phyloP scores from a whole-genome alignment of 768 basidiomycete species.

The Rhodotorula graminis region DNA sequence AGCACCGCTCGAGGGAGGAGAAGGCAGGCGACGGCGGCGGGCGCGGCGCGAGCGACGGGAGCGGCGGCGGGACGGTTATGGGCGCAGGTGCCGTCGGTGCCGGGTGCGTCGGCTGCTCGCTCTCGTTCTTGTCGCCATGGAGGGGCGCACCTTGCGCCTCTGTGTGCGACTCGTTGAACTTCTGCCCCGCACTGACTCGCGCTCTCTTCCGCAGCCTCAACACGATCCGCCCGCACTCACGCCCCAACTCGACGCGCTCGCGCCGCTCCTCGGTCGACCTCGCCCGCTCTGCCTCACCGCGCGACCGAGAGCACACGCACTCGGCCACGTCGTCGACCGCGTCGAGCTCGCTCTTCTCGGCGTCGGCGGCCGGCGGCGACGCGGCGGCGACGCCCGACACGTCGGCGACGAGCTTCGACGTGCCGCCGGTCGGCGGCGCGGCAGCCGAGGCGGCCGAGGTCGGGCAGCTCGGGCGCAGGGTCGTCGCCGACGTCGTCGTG shows the following conservation, averaged over 20 bases:
- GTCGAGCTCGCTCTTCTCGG: neutral
- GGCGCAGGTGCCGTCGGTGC: conserved; percentile 35
- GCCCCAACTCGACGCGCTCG: conserved; percentile 74
- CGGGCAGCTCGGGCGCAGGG: neutral
- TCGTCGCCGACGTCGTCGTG: neutral
- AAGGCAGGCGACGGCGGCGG: conserved; percentile 26
- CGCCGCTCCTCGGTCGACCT: conserved; percentile 72
- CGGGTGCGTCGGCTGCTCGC: conserved; percentile 29
- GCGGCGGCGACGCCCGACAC: conserved; percentile 54
- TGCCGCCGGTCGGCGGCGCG: neutral
- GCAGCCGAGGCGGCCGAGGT: neutral
- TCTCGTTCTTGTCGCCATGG: neutral
- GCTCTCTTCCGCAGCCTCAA: conserved; percentile 52
- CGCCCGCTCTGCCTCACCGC: conserved; percentile 57
- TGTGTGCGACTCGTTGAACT: no score
- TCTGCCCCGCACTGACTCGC: neutral
- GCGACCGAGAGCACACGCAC: neutral
- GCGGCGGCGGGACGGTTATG: conserved; percentile 42
- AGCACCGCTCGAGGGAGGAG: neutral
- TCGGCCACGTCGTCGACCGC: neutral
- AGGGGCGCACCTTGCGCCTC: neutral
- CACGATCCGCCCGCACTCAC: conserved; percentile 90
- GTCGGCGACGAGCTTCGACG: neutral
- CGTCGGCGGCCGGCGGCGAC: neutral
- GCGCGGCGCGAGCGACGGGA: conserved; percentile 29